Evolutionary conservation across 345 rosid species (phyloP), one percentile per base, ranked within the genome.

Genomic region (Excoecaria agallocha): DNA sequence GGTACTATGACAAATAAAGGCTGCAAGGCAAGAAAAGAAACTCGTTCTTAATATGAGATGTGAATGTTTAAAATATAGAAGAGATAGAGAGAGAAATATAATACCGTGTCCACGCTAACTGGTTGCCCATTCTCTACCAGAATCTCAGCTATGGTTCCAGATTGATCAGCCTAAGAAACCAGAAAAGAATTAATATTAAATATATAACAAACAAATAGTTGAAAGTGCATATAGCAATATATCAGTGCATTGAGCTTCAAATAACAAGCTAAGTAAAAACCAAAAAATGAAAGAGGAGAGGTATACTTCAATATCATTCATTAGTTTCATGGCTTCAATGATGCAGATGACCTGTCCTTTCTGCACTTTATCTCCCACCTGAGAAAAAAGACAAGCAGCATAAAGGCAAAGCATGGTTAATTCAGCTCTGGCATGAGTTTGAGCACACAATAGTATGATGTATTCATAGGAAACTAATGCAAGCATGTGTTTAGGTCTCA

Each of bases 311-410:
- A 95, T 93, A 79, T 95, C 98, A 66, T 95, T 95, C 99, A 95
- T 93, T 71, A 95, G 82, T 80, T 95, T 95, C 99, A 95, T 95
- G 69, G 99, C 99, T 83, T 95, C 99, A 37, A 91, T 85, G 81
- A 95, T 93, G 86, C 99, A 93, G 70, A 95, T 38, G 46, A 91
- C 92, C 79, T 95, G 99, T 64, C 98, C 99, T 82, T 93, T 95
- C 88, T 90, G 93, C 80, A 95, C 99, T 74, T 89, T 90, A 72
- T 95, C 99, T 81, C 99, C 99, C 60, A 91, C 94, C 99, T 95
- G 77, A 52, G 68, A 43, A 43, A 70, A 38, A 0, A 61, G n/a
- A 46, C 50, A 48, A 30, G 13, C 13, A 22, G 61, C 11, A 63
- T 19, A 13, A 67, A 13, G 37, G n/a, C 3, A 11, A 63, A 65